Conservation (phyloP, 768 basidiomycete species). For the Pulveroboletus sp. region DNA sequence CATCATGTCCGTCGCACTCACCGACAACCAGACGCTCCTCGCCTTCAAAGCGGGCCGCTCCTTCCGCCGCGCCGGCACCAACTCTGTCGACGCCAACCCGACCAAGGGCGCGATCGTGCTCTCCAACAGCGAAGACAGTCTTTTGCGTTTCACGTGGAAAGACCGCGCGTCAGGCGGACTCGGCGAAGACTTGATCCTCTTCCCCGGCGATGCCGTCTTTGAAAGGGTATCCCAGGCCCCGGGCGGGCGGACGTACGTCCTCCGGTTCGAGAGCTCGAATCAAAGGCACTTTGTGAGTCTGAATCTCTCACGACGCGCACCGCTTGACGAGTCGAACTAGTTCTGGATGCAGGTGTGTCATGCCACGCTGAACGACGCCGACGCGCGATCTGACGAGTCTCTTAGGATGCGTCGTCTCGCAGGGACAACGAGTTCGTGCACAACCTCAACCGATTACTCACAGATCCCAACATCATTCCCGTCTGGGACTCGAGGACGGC, state of each 20-base stretch:
- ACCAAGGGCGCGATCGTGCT: slow-evolving; percentile 73
- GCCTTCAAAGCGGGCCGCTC: slow-evolving; percentile 72
- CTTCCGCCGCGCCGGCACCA: slow-evolving; percentile 61
- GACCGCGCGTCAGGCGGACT: slow-evolving; percentile 56
- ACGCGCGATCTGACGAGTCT: background rate
- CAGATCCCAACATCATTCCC: slow-evolving; percentile 59
- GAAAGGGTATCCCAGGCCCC: slow-evolving; percentile 64
- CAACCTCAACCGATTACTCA: slow-evolving; percentile 68
- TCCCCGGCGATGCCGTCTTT: slow-evolving; percentile 83
- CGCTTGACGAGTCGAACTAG: slow-evolving; percentile 34
- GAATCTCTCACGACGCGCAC: background rate
- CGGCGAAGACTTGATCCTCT: slow-evolving; percentile 83
- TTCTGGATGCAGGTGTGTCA: slow-evolving; percentile 91
- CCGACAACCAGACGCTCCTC: slow-evolving; percentile 32
- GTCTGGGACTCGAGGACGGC: slow-evolving; percentile 48
- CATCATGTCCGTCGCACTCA: slow-evolving; percentile 27
- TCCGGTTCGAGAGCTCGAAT: slow-evolving; percentile 88
- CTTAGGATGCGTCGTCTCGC: slow-evolving; percentile 59
- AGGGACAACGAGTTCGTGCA: slow-evolving; percentile 70
- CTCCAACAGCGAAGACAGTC: slow-evolving; percentile 65
- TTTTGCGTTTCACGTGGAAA: slow-evolving; percentile 79
- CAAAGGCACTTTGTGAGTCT: slow-evolving; percentile 81
- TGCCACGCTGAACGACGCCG: background rate
- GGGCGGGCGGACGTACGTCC: slow-evolving; percentile 73
- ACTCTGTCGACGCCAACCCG: slow-evolving; percentile 61